A percentile compares a stretch with the other conserved stretches of the same genome.
Conservation (phyloP, 78 protist species). For the Cavenderia fasciculata region DNA sequence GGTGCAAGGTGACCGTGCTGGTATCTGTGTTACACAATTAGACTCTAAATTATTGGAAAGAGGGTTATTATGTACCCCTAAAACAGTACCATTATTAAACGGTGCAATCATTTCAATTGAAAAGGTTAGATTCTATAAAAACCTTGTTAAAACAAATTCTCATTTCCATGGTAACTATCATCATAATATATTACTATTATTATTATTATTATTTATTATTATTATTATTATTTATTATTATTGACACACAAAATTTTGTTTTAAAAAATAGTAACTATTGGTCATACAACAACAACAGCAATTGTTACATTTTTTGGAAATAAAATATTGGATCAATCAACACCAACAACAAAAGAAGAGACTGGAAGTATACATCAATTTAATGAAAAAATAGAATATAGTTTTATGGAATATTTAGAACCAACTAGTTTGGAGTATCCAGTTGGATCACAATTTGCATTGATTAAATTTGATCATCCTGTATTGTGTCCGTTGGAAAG, state of each 20-base stretch:
- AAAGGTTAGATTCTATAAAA: slow-evolving; percentile 84
- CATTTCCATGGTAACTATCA: slow-evolving; percentile 84
- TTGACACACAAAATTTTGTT: neutral
- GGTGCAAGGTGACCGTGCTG: slow-evolving; percentile 92
- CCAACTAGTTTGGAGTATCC: slow-evolving; percentile 29
- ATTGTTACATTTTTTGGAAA: slow-evolving; percentile 71
- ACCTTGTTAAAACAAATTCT: slow-evolving; percentile 5
- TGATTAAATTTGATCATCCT: slow-evolving; percentile 87
- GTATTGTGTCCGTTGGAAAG: slow-evolving; percentile 72
- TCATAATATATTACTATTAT: neutral
- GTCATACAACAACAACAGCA: slow-evolving; percentile 95
- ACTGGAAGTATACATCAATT: neutral
- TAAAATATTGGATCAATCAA: neutral
- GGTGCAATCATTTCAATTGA: slow-evolving; percentile 60
- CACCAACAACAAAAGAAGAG: neutral
- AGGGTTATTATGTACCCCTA: slow-evolving; percentile 82
- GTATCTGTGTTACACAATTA: slow-evolving; percentile 92
- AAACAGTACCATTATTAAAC: slow-evolving; percentile 13
- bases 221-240: neutral
- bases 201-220: neutral
- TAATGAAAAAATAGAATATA: slow-evolving; percentile 9
- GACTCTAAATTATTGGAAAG: slow-evolving; percentile 91
- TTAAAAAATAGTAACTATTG: slow-evolving; percentile 90
- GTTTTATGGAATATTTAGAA: neutral
- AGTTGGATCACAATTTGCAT: slow-evolving; percentile 51